Evolutionary conservation across 164 flowering plant species (phyloP), one percentile per base, ranked within the genome.

Genomic region (Stephania japonica): DNA sequence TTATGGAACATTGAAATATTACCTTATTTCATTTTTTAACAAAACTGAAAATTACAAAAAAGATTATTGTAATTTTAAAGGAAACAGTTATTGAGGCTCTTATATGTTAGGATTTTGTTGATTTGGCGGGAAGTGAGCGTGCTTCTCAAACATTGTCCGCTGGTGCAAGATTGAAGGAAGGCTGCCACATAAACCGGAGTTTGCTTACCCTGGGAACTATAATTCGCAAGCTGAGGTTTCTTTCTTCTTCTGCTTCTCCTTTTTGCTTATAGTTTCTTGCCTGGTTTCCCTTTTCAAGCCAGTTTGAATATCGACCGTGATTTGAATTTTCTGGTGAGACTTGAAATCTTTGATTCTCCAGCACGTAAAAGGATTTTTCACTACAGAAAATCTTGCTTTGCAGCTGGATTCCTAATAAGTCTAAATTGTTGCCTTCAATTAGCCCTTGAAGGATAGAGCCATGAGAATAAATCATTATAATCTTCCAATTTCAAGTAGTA

Each of bases 101-200:
- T 5, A 68, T 68, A 19, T 56, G n/a, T 56, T 56, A 95, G 99
- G 88, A 90, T 79, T 96, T 96, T 84, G 92, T 96, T 76, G 99
- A 96, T 86, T 87, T 96, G 72, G 99, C 99, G 1, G 99, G 99
- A 27, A 96, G 99, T 81, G 99, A 96, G 78, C 97, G 98, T 71
- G 95, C 98, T 44, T 91, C 98, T 78, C 99, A 92, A 80, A 81
- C 97, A 77, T 65, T 81, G 68, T 86, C 97, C 70, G 97, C 87
- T 63, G 97, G 98, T 73, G 71, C 90, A 67, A 88, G 98, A 78
- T 79, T 93, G 80, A 96, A 90, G 84, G 99, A 96, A 88, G 99
- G 99, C 43, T 86, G 88, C 79, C 99, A 96, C 87, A 93, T 96
- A 63, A 96, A 96, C 75, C 92, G 97, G 62, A 96, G 98, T 80